phyloP scores from a whole-genome alignment of 441 rosid genomes.

The Syzygium syzygioides region DNA sequence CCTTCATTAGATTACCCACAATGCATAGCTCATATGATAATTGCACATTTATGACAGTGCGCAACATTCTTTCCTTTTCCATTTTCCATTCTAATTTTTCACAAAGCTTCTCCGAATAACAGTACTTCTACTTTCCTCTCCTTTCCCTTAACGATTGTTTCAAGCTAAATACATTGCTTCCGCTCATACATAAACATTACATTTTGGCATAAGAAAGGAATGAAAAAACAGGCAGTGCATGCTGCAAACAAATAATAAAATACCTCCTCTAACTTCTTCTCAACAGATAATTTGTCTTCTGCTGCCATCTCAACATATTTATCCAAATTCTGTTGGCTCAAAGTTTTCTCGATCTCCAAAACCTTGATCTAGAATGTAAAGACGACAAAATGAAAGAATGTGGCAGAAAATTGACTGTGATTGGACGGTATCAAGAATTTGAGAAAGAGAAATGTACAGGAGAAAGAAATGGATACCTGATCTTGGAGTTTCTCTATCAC shows the following conservation, averaged over 20 bases:
- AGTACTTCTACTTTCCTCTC: background rate
- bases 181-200: background rate
- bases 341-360: constrained; percentile 62
- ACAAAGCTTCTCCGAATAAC: background rate
- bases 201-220: background rate
- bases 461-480: constrained; percentile 47
- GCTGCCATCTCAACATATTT: constrained; percentile 45
- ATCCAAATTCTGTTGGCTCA: constrained; percentile 67
- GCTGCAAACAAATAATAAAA: background rate
- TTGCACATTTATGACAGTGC: background rate
- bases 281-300: constrained; percentile 50
- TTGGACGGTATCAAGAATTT: background rate
- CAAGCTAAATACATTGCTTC: background rate
- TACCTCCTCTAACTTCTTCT: constrained; percentile 74
- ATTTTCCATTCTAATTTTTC: background rate
- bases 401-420: background rate
- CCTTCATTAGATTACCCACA: background rate
- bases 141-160: background rate
- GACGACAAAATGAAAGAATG: background rate
- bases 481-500: constrained; percentile 86
- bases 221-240: background rate
- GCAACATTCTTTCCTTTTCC: background rate
- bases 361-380: constrained; percentile 43
- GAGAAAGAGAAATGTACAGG: constrained; percentile 1
- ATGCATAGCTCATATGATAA: background rate